Evolutionary conservation across 2,329 filamentous ascomycete genomes (phyloP), one percentile per base, ranked within the genome.

Genomic region (Arthroderma sp.): DNA sequence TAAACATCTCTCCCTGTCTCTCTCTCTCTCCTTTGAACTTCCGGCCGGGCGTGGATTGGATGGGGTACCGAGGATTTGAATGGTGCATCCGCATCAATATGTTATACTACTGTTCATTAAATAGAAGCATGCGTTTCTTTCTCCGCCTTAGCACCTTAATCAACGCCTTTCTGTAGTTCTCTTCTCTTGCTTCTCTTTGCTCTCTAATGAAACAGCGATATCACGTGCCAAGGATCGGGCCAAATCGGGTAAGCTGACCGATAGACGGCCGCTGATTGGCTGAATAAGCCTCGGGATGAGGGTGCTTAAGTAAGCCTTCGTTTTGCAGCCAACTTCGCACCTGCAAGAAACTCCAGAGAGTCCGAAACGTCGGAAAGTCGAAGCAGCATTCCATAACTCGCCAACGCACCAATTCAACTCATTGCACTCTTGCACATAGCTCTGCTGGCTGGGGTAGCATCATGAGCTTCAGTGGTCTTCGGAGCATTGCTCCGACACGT

Each of bases 391-490:
- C 31, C 43, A 13, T 43, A 21, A 38, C 58, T 44, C 51, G 55
- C 35, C 51, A 52, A 41, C 39, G 41, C 58, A 55, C 21, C 52
- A 37, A 53, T 56, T 59, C 49, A 60, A n/a, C 58, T 54, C 43
- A 57, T 62, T 63, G 63, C 8, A 49, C 31, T 41, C 37, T 47
- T 53, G 56, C 31, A 39, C 39, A 49, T 38, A 37, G 41, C 21
- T 52, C 38, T 59, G 44, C 51, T 51, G 28, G 53, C 41, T 57
- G 25, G 19, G 43, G 66, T 65, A 65, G 61, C 70, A 76, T 66
- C 64, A 78, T 78, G 76, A 76, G 74, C 70, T 77, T 75, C 63
- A 64, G 72, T 64, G 70, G 74, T 66, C 68, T 76, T 67, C 74
- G 76, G 73, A 78, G 74, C 71, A 65, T 78, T 64, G 70, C 73